These are phyloP conservation scores for Umbelopsis ramanniana DNA, from an alignment of 192 early-diverging fungal species.

Conservation along the genomic window DNA sequence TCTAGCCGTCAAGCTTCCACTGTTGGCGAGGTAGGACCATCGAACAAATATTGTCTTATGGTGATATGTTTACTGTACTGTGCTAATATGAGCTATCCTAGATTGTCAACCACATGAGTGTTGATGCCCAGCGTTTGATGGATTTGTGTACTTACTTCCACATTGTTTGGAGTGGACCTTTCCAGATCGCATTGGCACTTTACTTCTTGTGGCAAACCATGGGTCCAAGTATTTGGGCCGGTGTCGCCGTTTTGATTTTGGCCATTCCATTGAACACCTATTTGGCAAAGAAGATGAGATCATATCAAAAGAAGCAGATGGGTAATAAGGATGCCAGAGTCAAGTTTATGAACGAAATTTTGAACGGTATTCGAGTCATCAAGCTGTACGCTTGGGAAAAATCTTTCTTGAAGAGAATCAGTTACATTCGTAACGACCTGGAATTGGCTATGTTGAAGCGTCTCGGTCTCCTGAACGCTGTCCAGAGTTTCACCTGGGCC, in stretches of 20 bases:
- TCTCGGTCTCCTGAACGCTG: slow-evolving; percentile 71
- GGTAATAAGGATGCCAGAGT: slow-evolving; percentile 77
- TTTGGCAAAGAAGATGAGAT: slow-evolving; percentile 68
- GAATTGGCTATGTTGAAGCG: slow-evolving; percentile 80
- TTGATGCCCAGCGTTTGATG: slow-evolving; percentile 66
- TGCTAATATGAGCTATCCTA: background rate
- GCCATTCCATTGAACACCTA: slow-evolving; percentile 77
- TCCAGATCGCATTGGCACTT: slow-evolving; percentile 69
- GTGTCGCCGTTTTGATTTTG: slow-evolving; percentile 80
- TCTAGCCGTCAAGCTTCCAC: slow-evolving; percentile 78
- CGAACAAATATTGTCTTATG: slow-evolving; percentile 25
- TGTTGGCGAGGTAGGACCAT: slow-evolving; percentile 57
- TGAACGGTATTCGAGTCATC: slow-evolving; percentile 94
- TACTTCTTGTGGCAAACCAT: slow-evolving; percentile 81
- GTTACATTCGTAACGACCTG: slow-evolving; percentile 67
- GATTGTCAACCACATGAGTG: slow-evolving; percentile 65
- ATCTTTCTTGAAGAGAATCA: slow-evolving; percentile 73
- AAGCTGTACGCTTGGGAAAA: slow-evolving; percentile 96
- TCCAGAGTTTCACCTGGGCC: slow-evolving; percentile 78
- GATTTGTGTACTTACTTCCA: slow-evolving; percentile 74
- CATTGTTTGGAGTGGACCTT: slow-evolving; percentile 67
- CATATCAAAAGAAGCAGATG: slow-evolving; percentile 82
- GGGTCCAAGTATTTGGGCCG: slow-evolving; percentile 82
- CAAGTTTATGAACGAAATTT: slow-evolving; percentile 83
- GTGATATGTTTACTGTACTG: background rate